Evolutionary conservation across 108 stramenopile species (phyloP).

Genomic region (Skeletonema potamos): DNA sequence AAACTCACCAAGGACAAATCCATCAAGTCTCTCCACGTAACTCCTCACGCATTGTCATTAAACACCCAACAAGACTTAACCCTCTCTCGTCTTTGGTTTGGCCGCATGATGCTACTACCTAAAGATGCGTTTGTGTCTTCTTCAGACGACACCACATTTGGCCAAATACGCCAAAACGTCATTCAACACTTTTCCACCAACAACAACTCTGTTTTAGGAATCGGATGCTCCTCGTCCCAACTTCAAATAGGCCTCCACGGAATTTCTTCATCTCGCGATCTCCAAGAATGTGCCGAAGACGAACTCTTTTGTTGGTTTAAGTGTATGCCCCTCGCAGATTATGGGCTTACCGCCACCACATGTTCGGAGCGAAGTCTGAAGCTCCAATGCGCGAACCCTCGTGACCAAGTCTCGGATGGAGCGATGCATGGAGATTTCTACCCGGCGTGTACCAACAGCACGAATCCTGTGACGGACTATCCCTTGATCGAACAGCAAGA

Average conservation of each 20-base stretch:
- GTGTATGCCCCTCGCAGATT: constrained; percentile 68
- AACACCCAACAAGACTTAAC: constrained; percentile 10
- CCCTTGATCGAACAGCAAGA: not conserved
- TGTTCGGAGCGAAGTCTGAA: no score
- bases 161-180: constrained; percentile 56
- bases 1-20: no score
- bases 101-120: constrained; percentile 45
- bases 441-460: constrained; percentile 36
- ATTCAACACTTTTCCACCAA: no score
- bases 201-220: no score
- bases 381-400: constrained; percentile 65
- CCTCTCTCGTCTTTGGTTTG: constrained; percentile 76
- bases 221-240: constrained; percentile 48
- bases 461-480: not conserved
- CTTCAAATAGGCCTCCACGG: no score
- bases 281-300: constrained; percentile 59
- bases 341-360: no score
- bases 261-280: no score
- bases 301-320: constrained; percentile 78
- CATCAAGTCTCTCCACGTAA: constrained; percentile 65
- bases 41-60: constrained; percentile 61
- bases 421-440: constrained; percentile 41
- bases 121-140: no score
- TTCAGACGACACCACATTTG: constrained; percentile 62
- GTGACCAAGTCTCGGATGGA: constrained; percentile 47